A percentile compares a stretch with the other conserved stretches of the same genome.
Conservation (phyloP, 192 early-diverging fungal species). For the Mortierella antarctica region DNA sequence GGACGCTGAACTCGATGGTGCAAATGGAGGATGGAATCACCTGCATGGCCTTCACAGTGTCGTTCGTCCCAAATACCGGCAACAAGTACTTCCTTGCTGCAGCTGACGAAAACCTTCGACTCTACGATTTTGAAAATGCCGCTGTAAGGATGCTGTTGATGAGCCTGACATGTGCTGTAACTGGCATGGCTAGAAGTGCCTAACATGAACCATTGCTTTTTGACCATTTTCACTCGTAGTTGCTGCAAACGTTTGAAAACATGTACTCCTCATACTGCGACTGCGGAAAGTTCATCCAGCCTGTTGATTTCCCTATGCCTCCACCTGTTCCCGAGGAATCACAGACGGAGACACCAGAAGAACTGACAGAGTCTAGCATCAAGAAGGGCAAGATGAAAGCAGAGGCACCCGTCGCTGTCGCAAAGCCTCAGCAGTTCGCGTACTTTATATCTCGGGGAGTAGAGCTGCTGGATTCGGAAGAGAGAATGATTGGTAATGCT, state of each 20-base stretch:
- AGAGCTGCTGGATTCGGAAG: slow-evolving; percentile 86
- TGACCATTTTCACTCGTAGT: slow-evolving; percentile 38
- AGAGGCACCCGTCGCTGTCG: neutral
- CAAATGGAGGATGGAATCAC: slow-evolving; percentile 85
- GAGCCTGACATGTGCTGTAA: neutral
- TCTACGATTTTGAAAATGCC: slow-evolving; percentile 91
- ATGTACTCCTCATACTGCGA: slow-evolving; percentile 96
- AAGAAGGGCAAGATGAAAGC: slow-evolving; percentile 48
- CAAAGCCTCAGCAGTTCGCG: slow-evolving; percentile 61
- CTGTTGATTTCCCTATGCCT: slow-evolving; percentile 65
- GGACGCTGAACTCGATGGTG: slow-evolving; percentile 69
- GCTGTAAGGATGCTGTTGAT: slow-evolving; percentile 55
- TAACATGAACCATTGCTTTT: neutral
- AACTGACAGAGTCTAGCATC: slow-evolving; percentile 30
- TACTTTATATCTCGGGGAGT: slow-evolving; percentile 92
- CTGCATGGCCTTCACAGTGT: slow-evolving; percentile 96
- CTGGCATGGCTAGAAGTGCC: neutral
- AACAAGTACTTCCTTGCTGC: slow-evolving; percentile 94
- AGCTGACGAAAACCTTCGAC: slow-evolving; percentile 85
- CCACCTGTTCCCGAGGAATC: slow-evolving; percentile 54
- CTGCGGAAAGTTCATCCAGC: slow-evolving; percentile 89
- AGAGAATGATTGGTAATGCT: slow-evolving; percentile 77
- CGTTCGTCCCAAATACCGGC: slow-evolving; percentile 93
- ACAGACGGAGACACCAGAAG: slow-evolving; percentile 33
- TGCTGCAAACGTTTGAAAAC: slow-evolving; percentile 71